These are phyloP conservation scores for Blastomyces parvus DNA, from an alignment of 2,329 filamentous ascomycete genomes.

Conservation along the genomic window DNA sequence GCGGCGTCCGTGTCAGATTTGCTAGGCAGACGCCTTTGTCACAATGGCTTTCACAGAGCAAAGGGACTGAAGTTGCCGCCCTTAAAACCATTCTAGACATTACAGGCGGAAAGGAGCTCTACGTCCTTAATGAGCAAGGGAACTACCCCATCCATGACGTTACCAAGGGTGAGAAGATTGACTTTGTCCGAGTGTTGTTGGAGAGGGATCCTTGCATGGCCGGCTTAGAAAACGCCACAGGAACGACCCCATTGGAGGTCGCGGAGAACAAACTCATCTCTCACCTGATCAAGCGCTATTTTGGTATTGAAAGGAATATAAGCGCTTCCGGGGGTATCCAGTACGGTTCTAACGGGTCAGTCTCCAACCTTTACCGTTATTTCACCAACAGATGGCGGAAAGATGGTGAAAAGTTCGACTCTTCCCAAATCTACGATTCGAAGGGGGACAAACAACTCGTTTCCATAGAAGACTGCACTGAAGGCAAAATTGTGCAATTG, in stretches of 20 bases:
- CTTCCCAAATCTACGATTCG: not conserved
- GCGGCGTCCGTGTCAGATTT: not conserved
- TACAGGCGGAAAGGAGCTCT: slow-evolving; percentile 36
- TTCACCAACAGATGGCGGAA: not conserved
- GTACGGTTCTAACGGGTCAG: too few species aligned
- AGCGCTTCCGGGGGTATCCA: not conserved
- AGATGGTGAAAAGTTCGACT: not conserved
- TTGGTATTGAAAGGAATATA: slow-evolving; percentile 19
- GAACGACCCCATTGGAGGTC: slow-evolving; percentile 50
- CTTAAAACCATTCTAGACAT: slow-evolving; percentile 48
- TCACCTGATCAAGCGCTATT: slow-evolving; percentile 22
- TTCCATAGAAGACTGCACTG: not conserved
- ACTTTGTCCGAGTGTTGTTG: slow-evolving; percentile 47
- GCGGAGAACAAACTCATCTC: slow-evolving; percentile 10
- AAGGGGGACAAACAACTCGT: slow-evolving; percentile 4
- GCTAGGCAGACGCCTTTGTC: slow-evolving; percentile 13
- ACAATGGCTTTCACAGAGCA: slow-evolving; percentile 4
- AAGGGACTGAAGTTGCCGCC: slow-evolving; percentile 32
- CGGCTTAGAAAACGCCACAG: slow-evolving; percentile 64
- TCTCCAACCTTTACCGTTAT: not conserved
- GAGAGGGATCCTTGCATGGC: slow-evolving; percentile 50
- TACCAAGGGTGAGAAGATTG: slow-evolving; percentile 40
- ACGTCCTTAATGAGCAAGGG: slow-evolving; percentile 35
- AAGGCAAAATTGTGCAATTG: slow-evolving; percentile 4
- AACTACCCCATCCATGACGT: slow-evolving; percentile 36